Percentiles rank a stretch among this genome's conserved stretches.
These are phyloP conservation scores for Trichoderma lentiforme DNA, from an alignment of 2,329 filamentous ascomycete species.

Conservation along the genomic window DNA sequence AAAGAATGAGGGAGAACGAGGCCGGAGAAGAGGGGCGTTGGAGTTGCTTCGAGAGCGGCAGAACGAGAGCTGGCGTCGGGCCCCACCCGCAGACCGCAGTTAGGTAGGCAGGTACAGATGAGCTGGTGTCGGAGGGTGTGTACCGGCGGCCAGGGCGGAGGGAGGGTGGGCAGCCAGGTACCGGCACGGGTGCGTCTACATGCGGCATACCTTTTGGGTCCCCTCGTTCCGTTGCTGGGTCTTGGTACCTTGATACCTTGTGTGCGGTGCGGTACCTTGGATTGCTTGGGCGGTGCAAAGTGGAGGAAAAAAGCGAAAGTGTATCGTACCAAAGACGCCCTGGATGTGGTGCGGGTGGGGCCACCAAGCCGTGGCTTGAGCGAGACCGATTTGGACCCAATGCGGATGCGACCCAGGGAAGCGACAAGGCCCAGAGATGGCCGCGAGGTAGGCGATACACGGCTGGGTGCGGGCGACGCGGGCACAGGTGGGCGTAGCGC, in stretches of 20 bases:
- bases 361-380: background rate
- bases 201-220: background rate
- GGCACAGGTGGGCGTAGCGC: background rate
- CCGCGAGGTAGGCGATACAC: background rate
- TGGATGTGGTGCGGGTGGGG: background rate
- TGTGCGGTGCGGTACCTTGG: too few relatives aligned
- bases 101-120: background rate
- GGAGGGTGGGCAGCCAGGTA: background rate
- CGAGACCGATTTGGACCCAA: background rate
- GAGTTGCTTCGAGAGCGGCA: background rate
- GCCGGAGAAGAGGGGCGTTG: background rate
- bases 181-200: background rate
- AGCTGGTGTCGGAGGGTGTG: background rate
- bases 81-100: background rate
- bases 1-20: background rate
- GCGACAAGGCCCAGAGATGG: background rate
- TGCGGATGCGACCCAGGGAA: conserved; percentile 4
- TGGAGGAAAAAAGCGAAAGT: background rate
- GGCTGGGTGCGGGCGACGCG: background rate
- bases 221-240: background rate
- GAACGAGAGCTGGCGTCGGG: background rate
- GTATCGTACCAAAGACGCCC: background rate
- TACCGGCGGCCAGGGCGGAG: background rate
- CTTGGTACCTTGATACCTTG: background rate
- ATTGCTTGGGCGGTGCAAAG: background rate